Evolutionary conservation across 495 filamentous ascomycete species (phyloP), one percentile per base, ranked within the genome.

Genomic region (Cercophora scortea): DNA sequence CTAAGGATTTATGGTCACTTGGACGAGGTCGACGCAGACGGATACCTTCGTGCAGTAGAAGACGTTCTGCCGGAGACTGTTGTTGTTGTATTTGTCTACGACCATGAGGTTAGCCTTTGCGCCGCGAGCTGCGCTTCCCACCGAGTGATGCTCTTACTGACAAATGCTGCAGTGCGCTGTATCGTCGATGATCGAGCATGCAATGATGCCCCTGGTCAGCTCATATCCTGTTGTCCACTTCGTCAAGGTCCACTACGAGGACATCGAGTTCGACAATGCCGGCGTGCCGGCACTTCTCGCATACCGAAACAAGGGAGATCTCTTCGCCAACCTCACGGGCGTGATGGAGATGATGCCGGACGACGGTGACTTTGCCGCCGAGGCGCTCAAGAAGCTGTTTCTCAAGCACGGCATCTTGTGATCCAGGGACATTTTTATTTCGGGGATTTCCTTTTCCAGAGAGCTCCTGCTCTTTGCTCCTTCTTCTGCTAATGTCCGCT

Each of bases 51-150:
- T 71, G 94, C 93, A 47, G 86, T 97, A 61, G 93, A 98, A 73
- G 90, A 87, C 66, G 87, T 90, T 5, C 75, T 81, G 39, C 67
- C 82, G 16, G 90, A 90, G 44, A 90, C 88, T 0, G 77, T 89
- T 10, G 91, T 97, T n/a, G 88, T 96, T 3, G 93, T 98, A 17
- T 90, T 88, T 64, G 88, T 98, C 52, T 95, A 91, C 68, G 90
- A 97, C 63, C 84, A 89, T 53, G 73, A 87, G 79, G 92, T 95
- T 79, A 60, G 81, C 70, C 38, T 45, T 43, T 50, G 41, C 25
- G 25, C 25, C 25, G 25, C 2, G 25, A 2, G 25, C 25, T 25
- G 25, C 25, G 2, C 25, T 25, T 25, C 25, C 25, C 25, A 5
- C 25, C 25, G 25, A n/a, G 2, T 25, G 25, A 25, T 25, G 25